Conservation (phyloP, 2,329 filamentous ascomycete genomes). For the Alternaria panax region DNA sequence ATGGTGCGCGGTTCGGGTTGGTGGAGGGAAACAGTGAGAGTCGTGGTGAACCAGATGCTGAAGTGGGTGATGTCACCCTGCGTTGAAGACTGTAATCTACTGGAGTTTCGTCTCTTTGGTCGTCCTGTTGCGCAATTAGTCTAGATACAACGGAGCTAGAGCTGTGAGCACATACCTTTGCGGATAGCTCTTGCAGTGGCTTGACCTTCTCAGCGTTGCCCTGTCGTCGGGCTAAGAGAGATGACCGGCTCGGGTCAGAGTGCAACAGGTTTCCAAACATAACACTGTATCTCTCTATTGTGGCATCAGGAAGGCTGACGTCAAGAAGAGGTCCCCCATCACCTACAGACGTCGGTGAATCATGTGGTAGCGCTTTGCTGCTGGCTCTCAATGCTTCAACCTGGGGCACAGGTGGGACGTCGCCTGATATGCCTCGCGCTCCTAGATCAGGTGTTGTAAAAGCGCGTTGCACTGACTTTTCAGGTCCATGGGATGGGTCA, state of each 20-base stretch:
- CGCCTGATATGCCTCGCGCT: constrained; percentile 13
- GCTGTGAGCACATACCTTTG: constrained; percentile 37
- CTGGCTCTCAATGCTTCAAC: constrained; percentile 23
- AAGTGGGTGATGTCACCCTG: constrained; percentile 45
- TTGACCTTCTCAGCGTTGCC: constrained; percentile 45
- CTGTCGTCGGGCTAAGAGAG: constrained; percentile 47
- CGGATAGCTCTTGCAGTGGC: constrained; percentile 40
- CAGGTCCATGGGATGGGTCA: constrained; percentile 23
- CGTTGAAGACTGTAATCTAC: constrained; percentile 34
- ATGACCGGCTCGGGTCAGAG: constrained; percentile 32
- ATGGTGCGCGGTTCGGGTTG: constrained; percentile 32
- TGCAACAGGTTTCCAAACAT: constrained; percentile 85
- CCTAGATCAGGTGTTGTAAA: constrained; percentile 30
- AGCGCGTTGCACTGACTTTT: constrained; percentile 20
- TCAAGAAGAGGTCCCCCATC: constrained; percentile 60
- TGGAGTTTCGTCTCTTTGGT: constrained; percentile 19
- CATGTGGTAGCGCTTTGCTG: constrained; percentile 12
- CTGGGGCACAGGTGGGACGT: constrained; percentile 27
- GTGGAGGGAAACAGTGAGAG: constrained; percentile 46
- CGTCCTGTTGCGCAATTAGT: constrained; percentile 26
- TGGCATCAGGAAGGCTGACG: constrained; percentile 79
- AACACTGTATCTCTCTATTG: constrained; percentile 89
- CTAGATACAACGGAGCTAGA: neutral
- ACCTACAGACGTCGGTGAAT: neutral
- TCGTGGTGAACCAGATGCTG: constrained; percentile 36